Evolutionary conservation across 768 basidiomycete species (phyloP), one percentile per base, ranked within the genome.

Genomic region (Leccinum ochraceum): DNA sequence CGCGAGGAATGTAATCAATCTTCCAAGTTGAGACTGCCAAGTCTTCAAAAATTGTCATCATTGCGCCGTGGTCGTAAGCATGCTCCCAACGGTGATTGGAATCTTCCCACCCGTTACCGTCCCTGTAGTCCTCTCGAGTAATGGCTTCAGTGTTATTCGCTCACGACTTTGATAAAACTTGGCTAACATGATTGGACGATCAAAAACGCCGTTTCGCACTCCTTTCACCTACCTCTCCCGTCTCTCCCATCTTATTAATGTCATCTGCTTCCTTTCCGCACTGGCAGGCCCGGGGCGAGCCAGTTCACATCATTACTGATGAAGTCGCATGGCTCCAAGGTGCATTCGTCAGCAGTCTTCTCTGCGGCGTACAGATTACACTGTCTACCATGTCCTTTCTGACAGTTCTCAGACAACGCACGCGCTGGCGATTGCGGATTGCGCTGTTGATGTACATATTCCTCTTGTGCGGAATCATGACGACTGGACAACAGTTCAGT

Each of bases 251-350:
- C 30, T 24, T n/a, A 46, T 26, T n/a, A 11, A 69, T 69, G 67
- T 32, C 26, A 4, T 3, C 42, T 26, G 20, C 44, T 50, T 46
- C 57, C 16, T 60, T 57, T 9, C 17, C 50, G 8, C 26, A 26
- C 26, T 26, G 26, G 26, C n/a, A 44, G 4, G n/a, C n/a, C 2
- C 57, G 39, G 3, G 6, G 58, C 17, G 56, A 68, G 30, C 26
- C 60, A n/a, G 17, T 1, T 4, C 0, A 60, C 24, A 1, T 55
- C 24, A 53, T 60, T 10, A n/a, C 1, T 17, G 59, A 60, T 28
- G 67, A 67, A 26, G 46, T 63, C 3, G 11, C 63, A 32, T 68
- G 67, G 67, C 67, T 68, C 7, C 67, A 68, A 57, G 67, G 67
- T 53, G 67, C 67, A 9, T 66, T 69, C 39, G 16, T 68, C 32